Conservation (phyloP, 2,329 filamentous ascomycete species). For the Madurella mycetomatis region DNA sequence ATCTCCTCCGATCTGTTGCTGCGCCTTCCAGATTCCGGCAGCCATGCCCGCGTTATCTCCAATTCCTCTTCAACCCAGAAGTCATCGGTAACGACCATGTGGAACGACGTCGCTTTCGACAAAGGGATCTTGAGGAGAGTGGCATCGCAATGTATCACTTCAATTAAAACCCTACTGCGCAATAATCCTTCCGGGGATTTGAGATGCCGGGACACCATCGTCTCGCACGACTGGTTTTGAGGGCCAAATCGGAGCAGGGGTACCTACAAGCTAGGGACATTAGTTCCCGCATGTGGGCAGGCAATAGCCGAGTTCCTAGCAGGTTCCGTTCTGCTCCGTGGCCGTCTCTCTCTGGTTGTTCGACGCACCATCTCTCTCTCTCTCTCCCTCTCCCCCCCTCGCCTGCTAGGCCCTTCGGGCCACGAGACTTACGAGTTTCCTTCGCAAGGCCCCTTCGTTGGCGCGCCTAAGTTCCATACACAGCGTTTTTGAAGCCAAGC, state of each 20-base stretch:
- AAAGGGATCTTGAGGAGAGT: no score
- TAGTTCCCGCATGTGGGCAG: neutral
- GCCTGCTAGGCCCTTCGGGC: neutral
- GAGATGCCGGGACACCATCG: neutral
- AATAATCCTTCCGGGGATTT: neutral
- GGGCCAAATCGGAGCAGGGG: neutral
- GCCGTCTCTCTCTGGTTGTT: no score
- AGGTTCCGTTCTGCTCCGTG: neutral
- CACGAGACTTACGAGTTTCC: neutral
- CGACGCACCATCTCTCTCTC: no score
- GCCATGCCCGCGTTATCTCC: slow-evolving; percentile 6
- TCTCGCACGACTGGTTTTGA: neutral
- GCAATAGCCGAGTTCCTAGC: neutral
- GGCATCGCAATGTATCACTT: neutral
- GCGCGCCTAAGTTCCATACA: no score
- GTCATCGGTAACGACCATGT: no score
- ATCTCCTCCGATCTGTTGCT: slow-evolving; percentile 6
- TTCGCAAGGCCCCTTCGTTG: no score
- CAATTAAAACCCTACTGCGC: neutral
- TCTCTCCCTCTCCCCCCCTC: neutral
- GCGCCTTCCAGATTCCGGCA: slow-evolving; percentile 6
- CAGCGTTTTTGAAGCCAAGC: no score
- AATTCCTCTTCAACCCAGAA: no score
- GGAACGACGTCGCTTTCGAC: no score
- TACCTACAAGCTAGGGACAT: neutral